phyloP scores from a whole-genome alignment of 2,329 filamentous ascomycete genomes.

The Elsinoe arachidis region DNA sequence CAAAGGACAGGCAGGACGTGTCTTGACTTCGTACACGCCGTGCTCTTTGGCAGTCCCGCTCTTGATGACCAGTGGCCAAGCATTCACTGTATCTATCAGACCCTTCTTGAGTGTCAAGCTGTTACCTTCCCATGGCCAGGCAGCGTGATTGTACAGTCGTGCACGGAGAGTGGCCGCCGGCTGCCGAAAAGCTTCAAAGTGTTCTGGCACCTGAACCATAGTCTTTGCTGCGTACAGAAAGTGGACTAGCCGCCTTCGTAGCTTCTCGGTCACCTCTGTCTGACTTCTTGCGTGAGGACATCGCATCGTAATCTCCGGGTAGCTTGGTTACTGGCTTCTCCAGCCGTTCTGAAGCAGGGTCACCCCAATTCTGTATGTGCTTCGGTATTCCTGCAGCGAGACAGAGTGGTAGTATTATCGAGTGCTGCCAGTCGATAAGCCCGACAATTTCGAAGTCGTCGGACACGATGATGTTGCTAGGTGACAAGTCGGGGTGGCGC shows the following conservation, averaged over 20 bases:
- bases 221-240: slow-evolving; percentile 13
- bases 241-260: slow-evolving; percentile 14
- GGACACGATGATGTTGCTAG: slow-evolving; percentile 29
- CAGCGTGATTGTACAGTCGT: slow-evolving; percentile 13
- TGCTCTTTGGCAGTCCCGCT: background rate
- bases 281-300: slow-evolving; percentile 5
- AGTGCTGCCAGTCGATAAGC: slow-evolving; percentile 37
- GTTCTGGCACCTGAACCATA: background rate
- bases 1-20: background rate
- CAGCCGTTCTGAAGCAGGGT: slow-evolving; percentile 20
- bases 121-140: slow-evolving; percentile 19
- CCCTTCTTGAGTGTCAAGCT: slow-evolving; percentile 20
- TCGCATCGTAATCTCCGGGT: background rate
- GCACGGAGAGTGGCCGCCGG: slow-evolving; percentile 11
- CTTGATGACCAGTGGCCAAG: slow-evolving; percentile 12
- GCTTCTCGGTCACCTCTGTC: slow-evolving; percentile 9
- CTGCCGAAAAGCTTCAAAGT: slow-evolving; percentile 13
- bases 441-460: slow-evolving; percentile 25
- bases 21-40: background rate
- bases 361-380: slow-evolving; percentile 33
- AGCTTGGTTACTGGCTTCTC: slow-evolving; percentile 15
- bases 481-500: slow-evolving; percentile 29
- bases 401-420: slow-evolving; percentile 29
- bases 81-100: slow-evolving; percentile 16
- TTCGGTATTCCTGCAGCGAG: slow-evolving; percentile 31